Conservation (phyloP, 768 basidiomycete species). For the Macrolepiota albuminosa region DNA sequence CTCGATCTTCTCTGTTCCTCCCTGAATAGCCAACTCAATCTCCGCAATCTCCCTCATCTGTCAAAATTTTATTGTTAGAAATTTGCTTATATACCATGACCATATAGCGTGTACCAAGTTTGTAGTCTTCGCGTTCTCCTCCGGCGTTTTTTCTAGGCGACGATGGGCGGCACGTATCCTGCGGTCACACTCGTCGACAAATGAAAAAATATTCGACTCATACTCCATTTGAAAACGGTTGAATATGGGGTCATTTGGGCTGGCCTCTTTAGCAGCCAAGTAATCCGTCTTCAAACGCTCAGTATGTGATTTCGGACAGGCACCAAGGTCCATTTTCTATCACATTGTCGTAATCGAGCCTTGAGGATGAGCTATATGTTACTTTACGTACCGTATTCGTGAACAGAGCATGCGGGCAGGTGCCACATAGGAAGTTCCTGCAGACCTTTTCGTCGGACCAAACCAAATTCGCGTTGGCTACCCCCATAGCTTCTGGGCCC, state of each 20-base stretch:
- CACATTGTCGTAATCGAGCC: slow-evolving; percentile 1
- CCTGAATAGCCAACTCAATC: slow-evolving; percentile 98
- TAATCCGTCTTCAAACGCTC: slow-evolving; percentile 92
- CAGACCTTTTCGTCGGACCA: slow-evolving; percentile 98
- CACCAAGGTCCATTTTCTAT: slow-evolving; percentile 99
- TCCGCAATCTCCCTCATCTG: slow-evolving; percentile 99
- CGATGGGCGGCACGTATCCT: slow-evolving; percentile 92
- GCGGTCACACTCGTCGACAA: slow-evolving; percentile 98
- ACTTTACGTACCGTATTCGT: slow-evolving; percentile 83
- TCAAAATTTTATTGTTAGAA: slow-evolving; percentile 1
- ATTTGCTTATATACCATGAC: not conserved
- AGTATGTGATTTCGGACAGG: slow-evolving; percentile 95
- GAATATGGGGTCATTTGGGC: slow-evolving; percentile 78
- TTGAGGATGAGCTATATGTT: not conserved
- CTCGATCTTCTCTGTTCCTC: slow-evolving; percentile 98
- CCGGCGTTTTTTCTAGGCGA: slow-evolving; percentile 97
- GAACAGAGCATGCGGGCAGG: slow-evolving; percentile 97
- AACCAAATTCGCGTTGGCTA: slow-evolving; percentile 84
- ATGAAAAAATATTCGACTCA: slow-evolving; percentile 90
- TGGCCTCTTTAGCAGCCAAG: slow-evolving; percentile 69
- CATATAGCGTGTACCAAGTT: slow-evolving; percentile 62
- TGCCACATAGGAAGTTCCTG: slow-evolving; percentile 95
- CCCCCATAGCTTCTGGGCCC: slow-evolving; percentile 99
- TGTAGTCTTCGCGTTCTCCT: slow-evolving; percentile 99
- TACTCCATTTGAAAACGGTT: slow-evolving; percentile 91